Evolutionary conservation across 129 eudicot species (phyloP), one percentile per base, ranked within the genome.

Genomic region (Centella asiatica): DNA sequence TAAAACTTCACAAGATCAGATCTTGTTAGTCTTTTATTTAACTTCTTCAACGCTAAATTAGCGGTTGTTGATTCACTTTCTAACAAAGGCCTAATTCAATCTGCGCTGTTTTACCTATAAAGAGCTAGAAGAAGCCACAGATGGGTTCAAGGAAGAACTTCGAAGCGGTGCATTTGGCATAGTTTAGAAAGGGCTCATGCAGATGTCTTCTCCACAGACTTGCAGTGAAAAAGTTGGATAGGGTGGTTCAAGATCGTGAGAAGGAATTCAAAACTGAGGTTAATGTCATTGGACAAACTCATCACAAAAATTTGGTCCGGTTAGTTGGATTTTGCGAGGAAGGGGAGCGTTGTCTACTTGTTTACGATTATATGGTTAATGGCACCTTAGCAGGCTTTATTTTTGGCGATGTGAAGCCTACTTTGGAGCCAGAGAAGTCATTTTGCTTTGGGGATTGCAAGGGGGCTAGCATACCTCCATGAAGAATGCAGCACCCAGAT

Each of bases 41-140:
- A n/a, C n/a, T n/a, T n/a, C n/a, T n/a, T n/a, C n/a, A n/a, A n/a
- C n/a, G n/a, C n/a, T n/a, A n/a, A n/a, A n/a, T n/a, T n/a, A n/a
- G n/a, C n/a, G n/a, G n/a, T n/a, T n/a, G n/a, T n/a, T n/a, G n/a
- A n/a, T n/a, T n/a, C n/a, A n/a, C n/a, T n/a, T n/a, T n/a, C n/a
- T n/a, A n/a, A n/a, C 84, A 93, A 82, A 89, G 87, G 72, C 87
- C 99, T 33, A n/a, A n/a, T n/a, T n/a, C 18, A 70, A 51, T 67
- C 37, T 77, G 27, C 67, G 45, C 26, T 57, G 64, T 39, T 81
- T 73, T 9, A 67, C 66, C 0, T 77, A 50, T 37, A 45, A 60
- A 52, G 81, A 82, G 52, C 76, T 82, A 2, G 64, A 8, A 29
- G 67, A 64, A 25, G 78, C 88, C 12, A 82, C 88, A 13, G 25